These are phyloP conservation scores for Papiliotrema laurentii DNA, from an alignment of 1,284 basidiomycete genomes.

Conservation along the genomic window DNA sequence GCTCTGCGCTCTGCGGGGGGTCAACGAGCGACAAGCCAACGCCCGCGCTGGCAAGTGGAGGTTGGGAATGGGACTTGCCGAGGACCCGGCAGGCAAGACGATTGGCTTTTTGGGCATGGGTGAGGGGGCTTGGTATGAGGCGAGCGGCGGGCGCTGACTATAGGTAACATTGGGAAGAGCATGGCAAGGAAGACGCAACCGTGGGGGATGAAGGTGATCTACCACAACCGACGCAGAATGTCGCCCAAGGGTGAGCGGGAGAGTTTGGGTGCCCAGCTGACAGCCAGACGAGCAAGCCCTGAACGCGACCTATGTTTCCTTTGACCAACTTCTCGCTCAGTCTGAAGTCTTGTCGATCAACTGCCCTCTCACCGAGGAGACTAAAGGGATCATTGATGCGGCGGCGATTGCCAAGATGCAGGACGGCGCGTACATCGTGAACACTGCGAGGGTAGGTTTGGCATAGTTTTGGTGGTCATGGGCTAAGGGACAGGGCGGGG, in stretches of 20 bases:
- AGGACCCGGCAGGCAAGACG: constrained; percentile 16
- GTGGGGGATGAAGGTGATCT: constrained; percentile 28
- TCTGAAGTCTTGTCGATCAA: constrained; percentile 29
- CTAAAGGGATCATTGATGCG: constrained; percentile 16
- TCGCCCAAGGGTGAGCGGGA: constrained; percentile 12
- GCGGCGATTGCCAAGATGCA: constrained; percentile 23
- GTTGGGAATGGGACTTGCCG: constrained; percentile 13
- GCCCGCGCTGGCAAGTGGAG: constrained; percentile 19
- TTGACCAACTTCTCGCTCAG: constrained; percentile 35
- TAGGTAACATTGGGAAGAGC: constrained; percentile 23
- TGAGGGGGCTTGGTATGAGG: constrained; percentile 3
- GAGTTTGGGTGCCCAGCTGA: background rate
- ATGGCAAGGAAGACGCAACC: constrained; percentile 21
- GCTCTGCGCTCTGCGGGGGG: constrained; percentile 18
- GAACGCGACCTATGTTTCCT: constrained; percentile 25
- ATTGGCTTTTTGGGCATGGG: constrained; percentile 25
- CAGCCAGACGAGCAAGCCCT: constrained; percentile 18
- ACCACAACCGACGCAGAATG: constrained; percentile 22
- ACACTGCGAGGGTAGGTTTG: constrained; percentile 14
- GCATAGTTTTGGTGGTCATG: background rate
- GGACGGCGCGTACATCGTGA: constrained; percentile 19
- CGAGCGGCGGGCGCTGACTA: background rate
- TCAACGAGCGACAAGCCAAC: constrained; percentile 12
- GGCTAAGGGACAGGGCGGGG: constrained; percentile 13
- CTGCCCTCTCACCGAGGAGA: constrained; percentile 17